Conservation (phyloP, 2,329 filamentous ascomycete species). For the Ophiostoma ulmi region DNA sequence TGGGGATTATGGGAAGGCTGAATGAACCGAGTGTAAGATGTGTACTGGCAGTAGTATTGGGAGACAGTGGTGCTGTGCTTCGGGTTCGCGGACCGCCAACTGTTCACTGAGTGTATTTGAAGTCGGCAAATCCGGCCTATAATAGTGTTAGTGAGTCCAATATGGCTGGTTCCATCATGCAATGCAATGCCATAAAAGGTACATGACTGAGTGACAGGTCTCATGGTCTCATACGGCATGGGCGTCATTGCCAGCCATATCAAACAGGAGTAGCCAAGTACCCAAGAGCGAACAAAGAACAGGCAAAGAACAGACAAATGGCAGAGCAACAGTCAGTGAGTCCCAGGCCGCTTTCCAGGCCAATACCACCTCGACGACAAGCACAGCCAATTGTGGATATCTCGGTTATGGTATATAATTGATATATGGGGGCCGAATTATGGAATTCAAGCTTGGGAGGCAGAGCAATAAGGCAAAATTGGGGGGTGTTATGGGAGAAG, state of each 20-base stretch:
- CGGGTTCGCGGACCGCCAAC: background rate
- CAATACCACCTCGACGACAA: background rate
- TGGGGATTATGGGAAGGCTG: slow-evolving; percentile 15
- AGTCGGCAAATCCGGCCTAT: background rate
- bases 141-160: background rate
- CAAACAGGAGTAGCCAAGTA: background rate
- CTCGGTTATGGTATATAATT: background rate
- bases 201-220: background rate
- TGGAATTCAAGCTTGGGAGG: background rate
- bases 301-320: background rate
- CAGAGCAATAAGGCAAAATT: background rate
- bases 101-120: background rate
- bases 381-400: slow-evolving; percentile 3
- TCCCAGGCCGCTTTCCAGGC: background rate
- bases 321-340: background rate
- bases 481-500: background rate
- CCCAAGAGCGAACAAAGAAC: background rate
- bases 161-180: background rate
- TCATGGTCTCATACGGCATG: background rate
- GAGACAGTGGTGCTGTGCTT: background rate
- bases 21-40: background rate
- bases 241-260: background rate
- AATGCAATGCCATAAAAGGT: background rate
- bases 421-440: background rate
- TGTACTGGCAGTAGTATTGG: background rate